A percentile compares a stretch with the other conserved stretches of the same genome.
Conservation (phyloP, 805 yeast species). For the Metschnikowia lunata region DNA sequence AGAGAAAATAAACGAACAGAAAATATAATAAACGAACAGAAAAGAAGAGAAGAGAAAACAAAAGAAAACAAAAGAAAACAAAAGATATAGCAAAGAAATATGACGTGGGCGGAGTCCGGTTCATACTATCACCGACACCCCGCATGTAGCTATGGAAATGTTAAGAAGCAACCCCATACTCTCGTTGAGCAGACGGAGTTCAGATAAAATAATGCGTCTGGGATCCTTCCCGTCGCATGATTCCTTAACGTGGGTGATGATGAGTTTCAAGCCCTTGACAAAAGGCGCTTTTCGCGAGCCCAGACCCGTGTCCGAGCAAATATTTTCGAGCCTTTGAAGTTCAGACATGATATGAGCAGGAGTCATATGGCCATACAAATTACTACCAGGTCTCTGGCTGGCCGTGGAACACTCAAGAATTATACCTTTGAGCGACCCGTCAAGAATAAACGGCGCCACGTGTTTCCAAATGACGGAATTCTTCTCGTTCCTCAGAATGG, state of each 20-base stretch:
- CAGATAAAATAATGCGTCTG: constrained; percentile 46
- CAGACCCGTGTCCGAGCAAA: constrained; percentile 3
- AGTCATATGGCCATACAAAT: constrained; percentile 75
- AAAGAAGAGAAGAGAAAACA: no score
- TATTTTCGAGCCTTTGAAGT: constrained; percentile 28
- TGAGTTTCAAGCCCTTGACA: constrained; percentile 40
- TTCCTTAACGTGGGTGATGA: constrained; percentile 45
- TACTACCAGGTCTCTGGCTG: constrained; percentile 34
- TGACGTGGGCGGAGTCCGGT: background rate
- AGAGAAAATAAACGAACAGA: no score
- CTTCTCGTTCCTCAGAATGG: constrained; percentile 33
- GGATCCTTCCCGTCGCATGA: constrained; percentile 44
- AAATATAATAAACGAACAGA: no score
- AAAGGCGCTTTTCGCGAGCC: constrained; percentile 3
- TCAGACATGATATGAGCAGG: constrained; percentile 62
- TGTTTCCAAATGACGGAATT: constrained; percentile 52
- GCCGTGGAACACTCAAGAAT: constrained; percentile 74
- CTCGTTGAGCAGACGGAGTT: constrained; percentile 41
- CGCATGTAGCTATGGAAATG: constrained; percentile 54
- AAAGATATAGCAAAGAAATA: no score
- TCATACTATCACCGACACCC: constrained; percentile 39
- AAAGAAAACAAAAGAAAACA: no score
- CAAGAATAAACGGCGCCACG: constrained; percentile 44
- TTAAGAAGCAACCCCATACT: constrained; percentile 37
- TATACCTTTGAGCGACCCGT: constrained; percentile 46